Evolutionary conservation across 305 asterid species (phyloP).

Genomic region (Solanum hybrid): DNA sequence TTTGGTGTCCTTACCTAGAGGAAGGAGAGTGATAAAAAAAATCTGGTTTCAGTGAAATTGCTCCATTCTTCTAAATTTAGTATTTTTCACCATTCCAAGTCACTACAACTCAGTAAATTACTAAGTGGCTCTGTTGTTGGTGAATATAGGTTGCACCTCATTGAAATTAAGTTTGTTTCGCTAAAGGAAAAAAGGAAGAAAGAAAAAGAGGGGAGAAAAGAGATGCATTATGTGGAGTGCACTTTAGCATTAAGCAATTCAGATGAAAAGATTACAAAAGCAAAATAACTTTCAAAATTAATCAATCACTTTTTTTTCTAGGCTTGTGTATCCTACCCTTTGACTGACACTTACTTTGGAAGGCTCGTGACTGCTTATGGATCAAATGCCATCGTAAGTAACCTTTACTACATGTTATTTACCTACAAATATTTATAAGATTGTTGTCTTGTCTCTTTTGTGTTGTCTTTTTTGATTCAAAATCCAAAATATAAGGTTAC

Average conservation of each 20-base stretch:
- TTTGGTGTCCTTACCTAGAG: neutral
- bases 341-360: conserved; percentile 42
- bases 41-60: neutral
- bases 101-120: neutral
- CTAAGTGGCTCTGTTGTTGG: neutral
- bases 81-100: neutral
- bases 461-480: neutral
- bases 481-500: neutral
- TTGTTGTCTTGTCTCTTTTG: neutral
- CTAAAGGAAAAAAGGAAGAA: neutral
- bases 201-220: neutral
- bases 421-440: neutral
- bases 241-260: neutral
- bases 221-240: neutral
- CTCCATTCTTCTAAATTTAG: neutral
- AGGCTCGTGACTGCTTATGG: conserved; percentile 37
- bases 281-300: neutral
- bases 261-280: neutral
- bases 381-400: conserved; percentile 45
- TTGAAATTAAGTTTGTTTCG: neutral
- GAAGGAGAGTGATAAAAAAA: neutral
- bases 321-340: conserved; percentile 43
- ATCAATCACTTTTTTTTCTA: conserved; percentile 18
- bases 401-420: neutral
- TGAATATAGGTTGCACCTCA: neutral